phyloP scores from a whole-genome alignment of 345 rosid species.

The Bretschneidera sinensis region DNA sequence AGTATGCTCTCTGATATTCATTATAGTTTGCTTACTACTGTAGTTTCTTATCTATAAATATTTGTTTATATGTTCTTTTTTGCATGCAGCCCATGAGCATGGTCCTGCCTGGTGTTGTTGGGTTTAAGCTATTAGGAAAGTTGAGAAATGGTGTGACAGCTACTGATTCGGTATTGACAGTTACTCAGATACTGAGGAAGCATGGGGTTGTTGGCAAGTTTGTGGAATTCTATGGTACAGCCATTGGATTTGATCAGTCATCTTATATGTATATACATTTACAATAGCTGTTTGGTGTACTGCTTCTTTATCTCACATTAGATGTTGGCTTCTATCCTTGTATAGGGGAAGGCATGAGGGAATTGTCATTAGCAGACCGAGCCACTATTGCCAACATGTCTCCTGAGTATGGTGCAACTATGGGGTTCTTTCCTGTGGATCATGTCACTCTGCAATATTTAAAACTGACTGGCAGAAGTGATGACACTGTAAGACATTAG shows the following conservation, averaged over 20 bases:
- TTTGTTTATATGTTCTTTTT: conserved; percentile 5
- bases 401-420: conserved; percentile 96
- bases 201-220: conserved; percentile 98
- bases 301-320: conserved; percentile 5
- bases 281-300: neutral
- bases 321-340: conserved; percentile 11
- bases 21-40: neutral
- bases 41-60: neutral
- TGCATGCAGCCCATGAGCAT: conserved; percentile 91
- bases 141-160: conserved; percentile 86
- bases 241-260: neutral
- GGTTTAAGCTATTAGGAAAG: conserved; percentile 75
- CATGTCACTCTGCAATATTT: conserved; percentile 88
- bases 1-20: no score
- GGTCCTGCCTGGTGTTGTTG: conserved; percentile 98
- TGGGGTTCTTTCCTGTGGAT: conserved; percentile 98
- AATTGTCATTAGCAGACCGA: conserved; percentile 87
- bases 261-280: neutral
- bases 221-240: conserved; percentile 72
- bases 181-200: conserved; percentile 89
- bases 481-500: conserved; percentile 48
- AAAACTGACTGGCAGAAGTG: conserved; percentile 78
- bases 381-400: conserved; percentile 98
- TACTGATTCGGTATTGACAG: conserved; percentile 91
- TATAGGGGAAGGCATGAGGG: conserved; percentile 86